A percentile compares a stretch with the other conserved stretches of the same genome.
Evolutionary conservation across 495 filamentous ascomycete species (phyloP).

Genomic region (Xylaria scruposa): DNA sequence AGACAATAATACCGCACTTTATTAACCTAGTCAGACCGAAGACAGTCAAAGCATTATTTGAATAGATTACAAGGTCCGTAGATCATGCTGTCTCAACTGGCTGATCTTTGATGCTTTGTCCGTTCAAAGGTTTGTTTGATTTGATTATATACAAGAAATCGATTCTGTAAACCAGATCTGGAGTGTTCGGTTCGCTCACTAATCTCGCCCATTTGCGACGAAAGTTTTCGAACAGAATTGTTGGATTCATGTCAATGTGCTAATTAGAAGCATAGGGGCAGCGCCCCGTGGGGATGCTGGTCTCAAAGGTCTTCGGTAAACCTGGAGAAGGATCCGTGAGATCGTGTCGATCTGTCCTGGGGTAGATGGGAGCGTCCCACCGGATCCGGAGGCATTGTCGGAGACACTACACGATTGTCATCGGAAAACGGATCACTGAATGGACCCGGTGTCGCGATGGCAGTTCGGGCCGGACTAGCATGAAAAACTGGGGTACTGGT

Average conservation of each 20-base stretch:
- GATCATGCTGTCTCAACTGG: conserved; percentile 22
- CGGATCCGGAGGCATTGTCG: conserved; percentile 43
- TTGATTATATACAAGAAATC: conserved; percentile 26
- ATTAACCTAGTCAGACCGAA: background rate
- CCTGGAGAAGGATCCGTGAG: conserved; percentile 50
- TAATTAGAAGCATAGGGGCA: conserved; percentile 5
- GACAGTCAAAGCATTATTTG: conserved; percentile 2
- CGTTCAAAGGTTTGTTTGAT: conserved; percentile 13
- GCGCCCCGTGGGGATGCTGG: conserved; percentile 24
- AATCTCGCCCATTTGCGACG: conserved; percentile 12
- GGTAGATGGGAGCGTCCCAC: conserved; percentile 53
- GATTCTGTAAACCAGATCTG: conserved; percentile 22
- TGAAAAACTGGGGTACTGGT: conserved; percentile 53
- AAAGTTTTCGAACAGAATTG: background rate
- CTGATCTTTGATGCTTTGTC: conserved; percentile 17
- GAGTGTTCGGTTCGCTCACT: background rate
- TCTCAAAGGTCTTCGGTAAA: conserved; percentile 62
- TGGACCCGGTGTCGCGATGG: conserved; percentile 49
- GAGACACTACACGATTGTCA: conserved; percentile 24
- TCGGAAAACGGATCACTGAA: conserved; percentile 47
- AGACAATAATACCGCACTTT: background rate
- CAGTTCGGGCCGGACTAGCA: conserved; percentile 52
- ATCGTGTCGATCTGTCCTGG: conserved; percentile 50
- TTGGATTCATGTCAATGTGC: conserved; percentile 1
- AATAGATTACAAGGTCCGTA: conserved; percentile 16